A percentile compares a stretch with the other conserved stretches of the same genome.
phyloP scores from a whole-genome alignment of 257 asterid species.

The Scutellaria baicalensis region DNA sequence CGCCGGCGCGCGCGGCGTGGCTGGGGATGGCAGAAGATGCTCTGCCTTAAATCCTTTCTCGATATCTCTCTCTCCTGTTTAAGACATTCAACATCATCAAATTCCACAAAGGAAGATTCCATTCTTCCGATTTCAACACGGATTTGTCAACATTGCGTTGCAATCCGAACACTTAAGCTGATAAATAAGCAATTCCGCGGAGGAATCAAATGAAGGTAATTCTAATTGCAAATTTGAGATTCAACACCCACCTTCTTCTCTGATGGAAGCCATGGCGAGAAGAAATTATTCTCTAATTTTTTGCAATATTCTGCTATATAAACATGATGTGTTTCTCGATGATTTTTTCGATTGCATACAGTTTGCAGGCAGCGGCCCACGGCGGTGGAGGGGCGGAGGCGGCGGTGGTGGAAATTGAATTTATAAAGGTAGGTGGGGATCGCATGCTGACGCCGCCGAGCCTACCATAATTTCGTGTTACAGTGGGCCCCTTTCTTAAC shows the following conservation, averaged over 20 bases:
- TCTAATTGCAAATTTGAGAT: background rate
- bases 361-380: background rate
- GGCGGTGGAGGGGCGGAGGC: slow-evolving; percentile 28
- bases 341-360: background rate
- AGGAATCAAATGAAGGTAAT: background rate
- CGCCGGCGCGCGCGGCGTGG: slow-evolving; percentile 39
- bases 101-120: background rate
- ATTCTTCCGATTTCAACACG: background rate
- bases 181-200: background rate
- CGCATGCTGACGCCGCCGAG: slow-evolving; percentile 24
- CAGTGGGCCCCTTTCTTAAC: background rate
- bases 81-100: background rate
- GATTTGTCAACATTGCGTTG: background rate
- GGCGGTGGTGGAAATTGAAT: slow-evolving; percentile 13
- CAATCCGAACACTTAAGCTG: background rate
- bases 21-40: slow-evolving; percentile 10
- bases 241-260: slow-evolving; percentile 12
- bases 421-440: slow-evolving; percentile 11
- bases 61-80: slow-evolving; percentile 49
- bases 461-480: slow-evolving; percentile 1
- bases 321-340: background rate
- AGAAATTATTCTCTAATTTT: background rate
- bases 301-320: background rate
- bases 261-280: slow-evolving; percentile 19
- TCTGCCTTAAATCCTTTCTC: slow-evolving; percentile 41